Conservation (phyloP, 441 rosid genomes). For the Breynia disticha region DNA sequence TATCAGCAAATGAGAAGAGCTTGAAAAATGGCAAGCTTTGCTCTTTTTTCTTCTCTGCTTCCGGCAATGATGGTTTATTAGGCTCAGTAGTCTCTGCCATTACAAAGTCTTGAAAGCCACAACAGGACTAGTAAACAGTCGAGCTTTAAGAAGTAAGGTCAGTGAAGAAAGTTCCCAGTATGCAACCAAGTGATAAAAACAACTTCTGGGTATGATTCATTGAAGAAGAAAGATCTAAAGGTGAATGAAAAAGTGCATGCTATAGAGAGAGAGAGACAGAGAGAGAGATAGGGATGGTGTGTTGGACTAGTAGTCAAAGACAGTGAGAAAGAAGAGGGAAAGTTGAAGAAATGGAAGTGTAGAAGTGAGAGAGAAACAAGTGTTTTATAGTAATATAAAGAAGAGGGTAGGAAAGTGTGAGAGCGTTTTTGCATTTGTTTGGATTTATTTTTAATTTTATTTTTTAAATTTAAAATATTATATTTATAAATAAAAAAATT, state of each 20-base stretch:
- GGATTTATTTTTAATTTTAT: too few relatives aligned
- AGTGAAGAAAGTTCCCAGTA: not conserved
- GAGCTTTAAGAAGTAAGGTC: not conserved
- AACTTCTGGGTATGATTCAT: slow-evolving; percentile 8
- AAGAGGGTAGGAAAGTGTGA: too few relatives aligned
- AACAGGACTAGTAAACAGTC: not conserved
- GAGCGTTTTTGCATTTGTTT: too few relatives aligned
- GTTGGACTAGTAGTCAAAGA: not conserved
- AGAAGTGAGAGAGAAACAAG: not conserved
- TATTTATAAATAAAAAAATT: too few relatives aligned
- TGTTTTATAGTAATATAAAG: too few relatives aligned
- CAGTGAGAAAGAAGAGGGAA: not conserved
- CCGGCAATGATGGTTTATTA: slow-evolving; percentile 40
- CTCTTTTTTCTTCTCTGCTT: slow-evolving; percentile 93
- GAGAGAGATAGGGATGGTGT: slow-evolving; percentile 9
- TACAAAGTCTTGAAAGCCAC: not conserved
- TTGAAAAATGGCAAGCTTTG: slow-evolving; percentile 82
- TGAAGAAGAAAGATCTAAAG: slow-evolving; percentile 28
- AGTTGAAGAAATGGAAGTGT: not conserved
- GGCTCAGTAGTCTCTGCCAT: slow-evolving; percentile 63
- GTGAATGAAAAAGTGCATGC: slow-evolving; percentile 7
- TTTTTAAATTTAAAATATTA: too few relatives aligned
- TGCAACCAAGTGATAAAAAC: not conserved
- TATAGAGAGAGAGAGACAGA: slow-evolving; percentile 13
- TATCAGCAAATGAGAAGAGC: slow-evolving; percentile 92